A percentile compares a stretch with the other conserved stretches of the same genome.
Conservation (phyloP, 306 rosid species). For the Calophaca sinica region DNA sequence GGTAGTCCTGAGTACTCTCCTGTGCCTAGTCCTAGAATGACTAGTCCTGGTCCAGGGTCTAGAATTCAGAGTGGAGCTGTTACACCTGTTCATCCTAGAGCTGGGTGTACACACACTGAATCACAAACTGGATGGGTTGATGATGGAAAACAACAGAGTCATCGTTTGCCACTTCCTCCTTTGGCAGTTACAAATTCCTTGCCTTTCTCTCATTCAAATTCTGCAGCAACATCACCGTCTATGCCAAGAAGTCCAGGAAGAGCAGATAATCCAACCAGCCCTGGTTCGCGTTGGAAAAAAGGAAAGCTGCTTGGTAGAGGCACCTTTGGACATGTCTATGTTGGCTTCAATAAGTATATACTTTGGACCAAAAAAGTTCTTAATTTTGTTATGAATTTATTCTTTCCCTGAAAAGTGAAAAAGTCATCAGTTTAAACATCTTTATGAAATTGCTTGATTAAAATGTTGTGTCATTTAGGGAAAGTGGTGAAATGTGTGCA, state of each 20-base stretch:
- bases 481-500: slow-evolving; percentile 97
- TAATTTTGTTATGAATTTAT: neutral
- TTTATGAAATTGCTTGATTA: slow-evolving; percentile 31
- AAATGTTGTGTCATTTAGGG: slow-evolving; percentile 55
- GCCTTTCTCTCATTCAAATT: slow-evolving; percentile 85
- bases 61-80: slow-evolving; percentile 97
- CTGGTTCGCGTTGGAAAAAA: slow-evolving; percentile 92
- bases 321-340: slow-evolving; percentile 95
- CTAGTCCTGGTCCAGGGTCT: slow-evolving; percentile 78
- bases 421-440: neutral
- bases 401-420: too few relatives aligned
- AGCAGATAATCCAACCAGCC: slow-evolving; percentile 83
- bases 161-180: slow-evolving; percentile 94
- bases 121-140: slow-evolving; percentile 79
- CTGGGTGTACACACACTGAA: slow-evolving; percentile 66
- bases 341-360: slow-evolving; percentile 84
- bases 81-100: slow-evolving; percentile 91
- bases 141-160: slow-evolving; percentile 88
- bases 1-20: slow-evolving; percentile 54
- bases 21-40: slow-evolving; percentile 50
- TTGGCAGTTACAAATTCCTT: slow-evolving; percentile 62
- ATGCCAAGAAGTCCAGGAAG: slow-evolving; percentile 96
- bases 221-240: slow-evolving; percentile 93
- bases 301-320: slow-evolving; percentile 93
- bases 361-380: slow-evolving; percentile 10